Percentiles rank a stretch among this genome's conserved stretches.
These are phyloP conservation scores for Teunomyces barrocoloradensis DNA, from an alignment of 805 yeast genomes.

Conservation along the genomic window DNA sequence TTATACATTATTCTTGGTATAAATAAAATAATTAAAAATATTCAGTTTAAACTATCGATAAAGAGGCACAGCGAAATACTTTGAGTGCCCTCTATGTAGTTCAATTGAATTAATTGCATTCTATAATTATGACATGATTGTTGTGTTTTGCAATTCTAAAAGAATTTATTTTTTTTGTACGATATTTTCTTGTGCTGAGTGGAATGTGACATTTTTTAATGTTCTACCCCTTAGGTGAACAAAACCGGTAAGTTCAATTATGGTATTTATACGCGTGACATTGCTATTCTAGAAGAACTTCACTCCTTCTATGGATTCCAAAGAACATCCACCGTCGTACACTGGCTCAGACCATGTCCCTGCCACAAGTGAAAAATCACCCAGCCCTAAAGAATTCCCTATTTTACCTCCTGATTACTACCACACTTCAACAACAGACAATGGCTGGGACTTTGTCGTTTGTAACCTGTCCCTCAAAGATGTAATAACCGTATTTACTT, in stretches of 20 bases:
- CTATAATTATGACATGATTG: no score
- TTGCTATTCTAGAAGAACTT: background rate
- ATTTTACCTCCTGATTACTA: background rate
- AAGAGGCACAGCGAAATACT: no score
- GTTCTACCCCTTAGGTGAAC: background rate
- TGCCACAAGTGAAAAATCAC: background rate
- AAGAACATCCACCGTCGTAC: background rate
- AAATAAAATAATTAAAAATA: background rate
- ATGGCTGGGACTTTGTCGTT: conserved; percentile 3
- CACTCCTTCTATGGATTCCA: background rate
- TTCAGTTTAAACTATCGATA: no score
- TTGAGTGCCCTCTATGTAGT: no score
- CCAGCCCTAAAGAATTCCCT: background rate
- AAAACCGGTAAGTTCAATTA: no score
- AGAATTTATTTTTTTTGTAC: no score
- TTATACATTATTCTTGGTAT: background rate
- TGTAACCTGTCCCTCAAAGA: background rate
- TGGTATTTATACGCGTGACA: background rate
- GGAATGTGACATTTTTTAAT: background rate
- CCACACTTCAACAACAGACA: background rate
- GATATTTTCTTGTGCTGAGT: no score
- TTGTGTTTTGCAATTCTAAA: no score
- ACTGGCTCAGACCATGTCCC: background rate
- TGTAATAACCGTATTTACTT: background rate
- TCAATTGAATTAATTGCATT: background rate